A percentile compares a stretch with the other conserved stretches of the same genome.
Evolutionary conservation across 352 stramenopile species (phyloP).

Genomic region (Pythium rishiriense): DNA sequence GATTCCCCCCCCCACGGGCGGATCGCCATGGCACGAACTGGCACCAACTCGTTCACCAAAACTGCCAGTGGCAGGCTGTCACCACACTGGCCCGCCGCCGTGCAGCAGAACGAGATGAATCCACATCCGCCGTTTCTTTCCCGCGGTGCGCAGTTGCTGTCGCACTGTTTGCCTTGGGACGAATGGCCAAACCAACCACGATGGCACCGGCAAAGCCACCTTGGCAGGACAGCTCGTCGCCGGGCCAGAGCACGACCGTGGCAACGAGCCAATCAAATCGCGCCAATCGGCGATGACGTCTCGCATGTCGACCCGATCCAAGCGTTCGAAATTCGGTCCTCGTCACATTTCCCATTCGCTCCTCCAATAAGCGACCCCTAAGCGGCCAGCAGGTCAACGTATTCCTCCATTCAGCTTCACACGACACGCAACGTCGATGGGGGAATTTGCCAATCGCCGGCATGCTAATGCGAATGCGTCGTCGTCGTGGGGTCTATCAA

Average conservation of each 20-base stretch:
- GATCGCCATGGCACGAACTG: too few relatives aligned
- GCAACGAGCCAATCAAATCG: not conserved
- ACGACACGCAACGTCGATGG: not conserved
- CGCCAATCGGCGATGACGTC: not conserved
- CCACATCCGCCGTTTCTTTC: slow-evolving; percentile 4
- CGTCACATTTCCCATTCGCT: not conserved
- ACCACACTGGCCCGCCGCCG: not conserved
- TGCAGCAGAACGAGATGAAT: not conserved
- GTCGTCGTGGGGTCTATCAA: too few relatives aligned
- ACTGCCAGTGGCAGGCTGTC: not conserved
- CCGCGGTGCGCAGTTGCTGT: not conserved
- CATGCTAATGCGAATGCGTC: not conserved
- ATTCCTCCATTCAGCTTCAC: not conserved
- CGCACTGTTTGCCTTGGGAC: not conserved
- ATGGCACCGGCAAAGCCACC: not conserved
- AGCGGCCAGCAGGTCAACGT: not conserved
- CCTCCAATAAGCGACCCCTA: not conserved
- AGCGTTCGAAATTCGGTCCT: not conserved
- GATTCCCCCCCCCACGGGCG: not conserved
- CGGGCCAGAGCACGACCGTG: not conserved
- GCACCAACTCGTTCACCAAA: too few relatives aligned
- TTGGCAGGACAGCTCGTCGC: too few relatives aligned
- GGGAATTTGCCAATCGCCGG: not conserved
- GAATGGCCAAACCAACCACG: not conserved
- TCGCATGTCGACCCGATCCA: not conserved